Evolutionary conservation across 148 eudicot genomes (phyloP), one percentile per base, ranked within the genome.

Genomic region (Persicaria tinctoria): DNA sequence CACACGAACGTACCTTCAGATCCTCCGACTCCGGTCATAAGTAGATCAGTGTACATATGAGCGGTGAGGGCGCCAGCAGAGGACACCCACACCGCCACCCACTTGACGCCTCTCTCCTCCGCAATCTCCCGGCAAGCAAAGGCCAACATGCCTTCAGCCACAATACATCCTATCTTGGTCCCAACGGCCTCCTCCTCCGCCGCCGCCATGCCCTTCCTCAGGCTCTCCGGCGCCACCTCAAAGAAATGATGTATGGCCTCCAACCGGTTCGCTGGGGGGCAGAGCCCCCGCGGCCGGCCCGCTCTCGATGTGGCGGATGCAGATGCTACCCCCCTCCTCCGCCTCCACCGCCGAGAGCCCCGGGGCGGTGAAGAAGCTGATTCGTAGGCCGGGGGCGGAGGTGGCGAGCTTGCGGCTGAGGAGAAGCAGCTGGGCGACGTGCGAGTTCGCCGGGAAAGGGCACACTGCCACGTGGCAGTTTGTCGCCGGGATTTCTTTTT

Each of bases 131-230:
- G 51, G 1, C 76, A 49, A 3, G 14, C 68, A 45, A 83, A 86
- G 85, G 85, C 79, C 69, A 83, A 8, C 69, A 86, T 83, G 0
- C 83, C 85, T 38, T 86, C 89, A 3, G 81, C 41, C 49, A 86
- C 46, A 20, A 86, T 32, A 14, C 83, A 86, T 16, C 68, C 74
- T n/a, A 83, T 68, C 63, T 51, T 75, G 77, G 32, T 41, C 45
- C 89, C 89, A 0, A 23, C n/a, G n/a, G n/a, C 70, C 23, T 79
- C 86, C 74, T 11, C 78, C 75, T 79, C 85, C 5, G 70, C 70
- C 27, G 53, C 77, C 54, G 3, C 44, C 73, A 86, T 41, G 5
- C 78, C 83, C n/a, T 38, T 72, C 63, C 70, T 54, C 1, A 84
- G 73, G 32, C 75, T 76, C 68, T 83, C 83, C 59, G 66, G 55